phyloP scores from a whole-genome alignment of 2,329 filamentous ascomycete genomes.

The Nannizziopsis arthrosporioides region DNA sequence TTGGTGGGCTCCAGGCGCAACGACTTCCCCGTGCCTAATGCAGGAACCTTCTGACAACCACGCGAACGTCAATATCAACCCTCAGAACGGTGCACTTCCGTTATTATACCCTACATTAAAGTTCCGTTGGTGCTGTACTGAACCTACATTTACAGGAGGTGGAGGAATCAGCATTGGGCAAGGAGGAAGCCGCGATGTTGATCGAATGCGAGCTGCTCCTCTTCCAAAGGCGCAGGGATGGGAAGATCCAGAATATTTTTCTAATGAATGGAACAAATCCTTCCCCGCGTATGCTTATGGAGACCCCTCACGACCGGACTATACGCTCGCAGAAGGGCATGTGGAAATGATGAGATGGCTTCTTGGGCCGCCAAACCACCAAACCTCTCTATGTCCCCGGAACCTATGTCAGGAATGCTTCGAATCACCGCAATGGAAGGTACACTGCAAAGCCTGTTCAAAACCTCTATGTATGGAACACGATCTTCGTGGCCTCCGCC shows the following conservation, averaged over 20 bases:
- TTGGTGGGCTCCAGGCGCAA: constrained; percentile 50
- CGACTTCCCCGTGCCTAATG: constrained; percentile 47
- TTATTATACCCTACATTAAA: constrained; percentile 40
- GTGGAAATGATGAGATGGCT: constrained; percentile 37
- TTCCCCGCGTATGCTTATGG: constrained; percentile 32
- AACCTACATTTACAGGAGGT: constrained; percentile 49
- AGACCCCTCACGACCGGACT: constrained; percentile 30
- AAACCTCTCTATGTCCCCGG: constrained; percentile 41
- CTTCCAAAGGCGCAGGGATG: constrained; percentile 44
- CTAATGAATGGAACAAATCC: constrained; percentile 31
- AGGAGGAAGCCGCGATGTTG: constrained; percentile 40
- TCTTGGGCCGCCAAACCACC: constrained; percentile 37
- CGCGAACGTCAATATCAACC: constrained; percentile 11
- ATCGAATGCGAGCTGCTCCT: constrained; percentile 46
- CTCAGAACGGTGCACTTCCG: constrained; percentile 27
- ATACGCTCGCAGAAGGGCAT: constrained; percentile 30
- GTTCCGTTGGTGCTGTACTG: constrained; percentile 50
- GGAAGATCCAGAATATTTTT: constrained; percentile 44
- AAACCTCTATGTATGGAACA: constrained; percentile 49
- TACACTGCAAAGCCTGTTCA: constrained; percentile 47
- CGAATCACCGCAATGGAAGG: constrained; percentile 47
- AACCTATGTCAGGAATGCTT: constrained; percentile 49
- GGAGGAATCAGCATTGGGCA: constrained; percentile 48
- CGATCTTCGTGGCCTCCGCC: constrained; percentile 45
- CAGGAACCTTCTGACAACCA: constrained; percentile 36